Evolutionary conservation across 331 rosid genomes (phyloP), one percentile per base, ranked within the genome.

Genomic region (Quercus tomentella): DNA sequence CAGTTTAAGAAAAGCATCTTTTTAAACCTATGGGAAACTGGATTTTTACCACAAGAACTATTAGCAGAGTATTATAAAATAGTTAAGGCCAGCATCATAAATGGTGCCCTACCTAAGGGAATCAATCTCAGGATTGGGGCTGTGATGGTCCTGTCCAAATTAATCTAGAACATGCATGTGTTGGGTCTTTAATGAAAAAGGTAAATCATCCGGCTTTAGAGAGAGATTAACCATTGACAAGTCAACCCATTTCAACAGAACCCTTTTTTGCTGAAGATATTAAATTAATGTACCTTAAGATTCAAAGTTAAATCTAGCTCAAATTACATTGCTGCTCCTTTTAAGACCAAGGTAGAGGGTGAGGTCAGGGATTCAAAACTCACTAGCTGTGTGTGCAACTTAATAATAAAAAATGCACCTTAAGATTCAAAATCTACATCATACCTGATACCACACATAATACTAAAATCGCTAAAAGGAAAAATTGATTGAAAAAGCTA

Each of bases 1-100:
- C 21, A 18, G 72, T 66, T 52, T 45, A 23, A 65, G n/a, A 30
- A 80, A 74, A 28, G 22, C 77, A 23, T 28, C 69, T 71, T 75
- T 60, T 22, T 26, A 60, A 60, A 26, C 6, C 67, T 37, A 67
- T 67, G 9, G 21, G 16, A 67, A 67, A 35, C 49, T 67, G 52
- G 23, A 67, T 67, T 16, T 58, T 33, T 30, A 67, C 23, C 25
- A 33, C 35, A 67, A 30, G 41, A 56, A 58, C 16, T 58, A 21
- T 58, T 3, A 22, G 65, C 6, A 58, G 18, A 49, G 54, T 26
- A 58, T 22, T 20, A 25, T 22, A 22, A 22, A 60, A 23, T 21
- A 23, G 17, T 60, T 60, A 22, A 10, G 66, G 16, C 66, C 31
- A 11, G 17, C 30, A 11, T 26, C 16, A 56, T 28, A 73, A 31